Evolutionary conservation across 164 flowering plant genomes (phyloP).

Genomic region (Aristolochia californica): DNA sequence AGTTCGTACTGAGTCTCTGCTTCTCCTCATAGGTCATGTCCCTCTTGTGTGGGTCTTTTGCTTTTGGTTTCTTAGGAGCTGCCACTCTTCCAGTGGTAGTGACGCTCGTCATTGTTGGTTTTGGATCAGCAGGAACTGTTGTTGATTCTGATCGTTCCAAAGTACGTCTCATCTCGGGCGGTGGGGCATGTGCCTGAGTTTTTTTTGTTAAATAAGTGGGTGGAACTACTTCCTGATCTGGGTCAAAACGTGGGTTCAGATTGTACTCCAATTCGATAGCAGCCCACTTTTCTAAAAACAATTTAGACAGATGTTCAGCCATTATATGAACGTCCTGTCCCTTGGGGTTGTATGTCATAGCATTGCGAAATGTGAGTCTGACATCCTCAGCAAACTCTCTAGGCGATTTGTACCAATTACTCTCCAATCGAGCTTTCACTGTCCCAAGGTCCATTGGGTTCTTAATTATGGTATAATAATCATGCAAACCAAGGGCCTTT

Average conservation of each 20-base stretch:
- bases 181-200: conserved; percentile 16
- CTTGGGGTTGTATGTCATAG: conserved; percentile 76
- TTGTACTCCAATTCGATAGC: conserved; percentile 30
- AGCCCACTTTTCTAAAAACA: conserved; percentile 59
- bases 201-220: conserved; percentile 26
- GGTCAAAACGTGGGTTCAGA: conserved; percentile 16
- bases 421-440: conserved; percentile 43
- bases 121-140: conserved; percentile 21
- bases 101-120: conserved; percentile 11
- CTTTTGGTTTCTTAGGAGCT: conserved; percentile 51
- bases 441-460: conserved; percentile 91
- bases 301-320: conserved; percentile 47
- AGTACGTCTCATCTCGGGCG: conserved; percentile 19
- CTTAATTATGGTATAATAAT: conserved; percentile 54
- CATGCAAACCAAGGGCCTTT: conserved; percentile 50
- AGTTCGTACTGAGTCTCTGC: conserved; percentile 59
- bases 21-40: conserved; percentile 85
- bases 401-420: conserved; percentile 57
- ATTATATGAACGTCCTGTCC: conserved; percentile 72
- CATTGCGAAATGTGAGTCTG: conserved; percentile 68
- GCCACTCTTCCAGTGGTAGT: conserved; percentile 27
- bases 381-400: conserved; percentile 82
- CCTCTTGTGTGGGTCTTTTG: conserved; percentile 44
- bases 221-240: conserved; percentile 17
- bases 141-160: conserved; percentile 39